Base-by-base conservation (phyloP, 1,284 basidiomycete species). In the Moesziomyces sp. region DNA sequence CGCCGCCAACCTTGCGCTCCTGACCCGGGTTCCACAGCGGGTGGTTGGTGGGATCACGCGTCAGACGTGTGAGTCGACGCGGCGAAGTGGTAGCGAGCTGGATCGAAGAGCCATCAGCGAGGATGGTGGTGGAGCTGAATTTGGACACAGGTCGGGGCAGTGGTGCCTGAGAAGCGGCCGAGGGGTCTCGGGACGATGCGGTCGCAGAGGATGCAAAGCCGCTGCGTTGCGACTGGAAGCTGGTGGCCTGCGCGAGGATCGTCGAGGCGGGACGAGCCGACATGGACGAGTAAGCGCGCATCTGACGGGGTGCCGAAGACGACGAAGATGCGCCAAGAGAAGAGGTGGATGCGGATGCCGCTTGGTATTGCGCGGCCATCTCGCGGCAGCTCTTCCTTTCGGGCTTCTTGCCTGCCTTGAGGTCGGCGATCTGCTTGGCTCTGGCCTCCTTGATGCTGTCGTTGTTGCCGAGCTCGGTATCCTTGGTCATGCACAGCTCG, bases 51-150 rank as follows among this genome's bases (percentile, higher is more conserved):
- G 72, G 66, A 54, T 83, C 82, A 19, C 81, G 60, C 34, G 82
- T 80, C 50, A 83, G 65, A 3, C 75, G 66, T 8, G 56, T 62
- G 10, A 78, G 40, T 34, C 70, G 60, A 11, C 81, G 72, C 0
- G 82, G 82, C 47, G 80, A 82, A 21, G 82, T 83, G 34, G 82
- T 81, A 26, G 70, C 55, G 46, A 83, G 62, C 60, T 76, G 71
- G 52, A 83, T 80, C 43, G 82, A 80, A 3, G 82, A 83, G 49
- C 82, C 82, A 53, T 83, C 82, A 18, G 82, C 74, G 11, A 83
- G 76, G 49, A 83, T 72, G 49, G 76, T 78, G 42, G 74, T 73
- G 24, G 74, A 71, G 0, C 74, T 56, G 48, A 83, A 82, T 18
- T 73, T 75, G 42, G 82, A 73, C 21, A 79, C 76, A 0, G 81